These are phyloP conservation scores for Cocos nucifera DNA, from an alignment of 176 grass and related monocot genomes.

Conservation along the genomic window DNA sequence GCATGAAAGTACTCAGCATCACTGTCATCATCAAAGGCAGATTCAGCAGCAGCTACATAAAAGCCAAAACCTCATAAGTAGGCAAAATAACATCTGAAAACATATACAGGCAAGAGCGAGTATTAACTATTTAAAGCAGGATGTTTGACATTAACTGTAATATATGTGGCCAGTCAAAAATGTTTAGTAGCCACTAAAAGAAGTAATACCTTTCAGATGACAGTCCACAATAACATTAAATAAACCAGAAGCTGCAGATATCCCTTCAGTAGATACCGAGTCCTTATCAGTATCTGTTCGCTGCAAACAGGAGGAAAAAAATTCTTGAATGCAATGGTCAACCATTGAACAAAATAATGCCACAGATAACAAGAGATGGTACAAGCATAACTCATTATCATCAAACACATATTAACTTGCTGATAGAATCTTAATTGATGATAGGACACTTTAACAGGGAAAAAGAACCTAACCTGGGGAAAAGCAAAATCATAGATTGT, in stretches of 20 bases:
- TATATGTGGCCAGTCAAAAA: too few species aligned
- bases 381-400: too few species aligned
- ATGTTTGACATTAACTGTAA: not conserved
- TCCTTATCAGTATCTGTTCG: conserved; percentile 53
- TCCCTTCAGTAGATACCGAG: conserved; percentile 57
- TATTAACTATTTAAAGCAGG: not conserved
- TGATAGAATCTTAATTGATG: too few species aligned
- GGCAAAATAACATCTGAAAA: too few species aligned
- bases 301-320: conserved; percentile 17
- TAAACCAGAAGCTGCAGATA: conserved; percentile 70
- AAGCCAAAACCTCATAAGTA: conserved; percentile 21
- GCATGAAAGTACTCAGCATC: conserved; percentile 92
- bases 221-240: conserved; percentile 89
- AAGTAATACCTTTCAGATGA: conserved; percentile 71
- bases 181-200: not conserved
- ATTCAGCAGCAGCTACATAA: conserved; percentile 85
- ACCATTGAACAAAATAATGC: too few species aligned
- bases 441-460: too few species aligned
- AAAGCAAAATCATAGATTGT: too few species aligned
- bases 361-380: too few species aligned
- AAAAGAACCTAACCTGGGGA: too few species aligned
- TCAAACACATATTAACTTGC: too few species aligned
- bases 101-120: too few species aligned
- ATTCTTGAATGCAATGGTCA: too few species aligned
- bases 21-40: conserved; percentile 81